Percentiles rank a stretch among this genome's conserved stretches.
Evolutionary conservation across 192 early-diverging fungal genomes (phyloP).

Genomic region (Coemansia sp.): DNA sequence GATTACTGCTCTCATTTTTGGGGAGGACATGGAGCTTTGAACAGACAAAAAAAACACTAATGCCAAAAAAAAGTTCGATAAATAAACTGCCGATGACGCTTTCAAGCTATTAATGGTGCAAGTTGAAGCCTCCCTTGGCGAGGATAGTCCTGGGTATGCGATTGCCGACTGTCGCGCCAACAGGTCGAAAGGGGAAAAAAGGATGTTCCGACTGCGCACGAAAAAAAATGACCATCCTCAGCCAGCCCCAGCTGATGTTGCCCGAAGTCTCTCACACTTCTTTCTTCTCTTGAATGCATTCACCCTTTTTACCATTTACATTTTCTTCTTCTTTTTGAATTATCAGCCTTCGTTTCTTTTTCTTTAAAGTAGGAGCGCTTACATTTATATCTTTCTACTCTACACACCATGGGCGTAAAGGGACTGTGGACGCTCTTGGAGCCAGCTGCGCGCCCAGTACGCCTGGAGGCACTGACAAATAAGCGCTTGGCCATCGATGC

Average conservation of each 20-base stretch:
- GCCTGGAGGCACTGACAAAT: constrained; percentile 77
- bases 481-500: constrained; percentile 90
- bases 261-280: background rate
- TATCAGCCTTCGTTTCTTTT: background rate
- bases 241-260: background rate
- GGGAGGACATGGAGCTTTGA: background rate
- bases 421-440: constrained; percentile 88
- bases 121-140: background rate
- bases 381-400: background rate
- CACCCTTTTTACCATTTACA: background rate
- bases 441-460: constrained; percentile 73
- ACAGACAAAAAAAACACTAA: background rate
- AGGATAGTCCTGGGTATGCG: background rate
- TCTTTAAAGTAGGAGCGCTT: background rate
- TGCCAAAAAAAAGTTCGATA: background rate
- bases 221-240: background rate
- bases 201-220: background rate
- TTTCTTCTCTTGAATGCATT: background rate
- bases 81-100: background rate
- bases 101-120: background rate
- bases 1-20: background rate
- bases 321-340: background rate
- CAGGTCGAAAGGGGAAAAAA: background rate
- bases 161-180: background rate
- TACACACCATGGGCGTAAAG: constrained; percentile 85